Evolutionary conservation across 331 rosid genomes (phyloP).

Genomic region (Rhamnella rubrinervis): DNA sequence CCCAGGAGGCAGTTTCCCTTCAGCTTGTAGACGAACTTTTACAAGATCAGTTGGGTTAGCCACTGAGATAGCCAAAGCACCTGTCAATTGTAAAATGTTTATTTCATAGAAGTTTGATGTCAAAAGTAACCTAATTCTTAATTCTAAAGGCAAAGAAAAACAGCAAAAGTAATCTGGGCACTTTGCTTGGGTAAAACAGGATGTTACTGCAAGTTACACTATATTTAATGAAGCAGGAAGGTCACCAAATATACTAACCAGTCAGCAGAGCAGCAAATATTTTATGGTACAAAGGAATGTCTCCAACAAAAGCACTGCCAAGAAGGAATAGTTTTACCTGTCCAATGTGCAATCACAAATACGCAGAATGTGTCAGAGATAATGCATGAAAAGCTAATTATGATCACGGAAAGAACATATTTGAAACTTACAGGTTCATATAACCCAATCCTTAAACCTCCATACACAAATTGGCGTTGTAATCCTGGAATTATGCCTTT

Average conservation of each 20-base stretch:
- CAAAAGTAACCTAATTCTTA: slow-evolving; percentile 9
- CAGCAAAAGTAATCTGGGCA: neutral
- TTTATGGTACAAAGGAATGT: slow-evolving; percentile 75
- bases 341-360: slow-evolving; percentile 43
- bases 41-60: slow-evolving; percentile 98
- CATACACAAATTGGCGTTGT: slow-evolving; percentile 91
- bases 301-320: slow-evolving; percentile 81
- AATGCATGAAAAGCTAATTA: slow-evolving; percentile 4
- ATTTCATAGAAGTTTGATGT: slow-evolving; percentile 1
- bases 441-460: slow-evolving; percentile 93
- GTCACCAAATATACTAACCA: slow-evolving; percentile 50
- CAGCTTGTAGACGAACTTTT: slow-evolving; percentile 93
- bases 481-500: slow-evolving; percentile 92
- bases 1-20: slow-evolving; percentile 82
- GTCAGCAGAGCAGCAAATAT: slow-evolving; percentile 87
- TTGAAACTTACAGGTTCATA: slow-evolving; percentile 91
- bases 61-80: slow-evolving; percentile 82
- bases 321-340: slow-evolving; percentile 89
- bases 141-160: slow-evolving; percentile 8
- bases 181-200: neutral
- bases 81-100: slow-evolving; percentile 34
- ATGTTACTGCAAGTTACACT: slow-evolving; percentile 13
- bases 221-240: slow-evolving; percentile 4
- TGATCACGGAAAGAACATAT: slow-evolving; percentile 25
- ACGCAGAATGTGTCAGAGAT: slow-evolving; percentile 34